Evolutionary conservation across 352 stramenopile species (phyloP).

Genomic region (Globisporangium megalacanthum): DNA sequence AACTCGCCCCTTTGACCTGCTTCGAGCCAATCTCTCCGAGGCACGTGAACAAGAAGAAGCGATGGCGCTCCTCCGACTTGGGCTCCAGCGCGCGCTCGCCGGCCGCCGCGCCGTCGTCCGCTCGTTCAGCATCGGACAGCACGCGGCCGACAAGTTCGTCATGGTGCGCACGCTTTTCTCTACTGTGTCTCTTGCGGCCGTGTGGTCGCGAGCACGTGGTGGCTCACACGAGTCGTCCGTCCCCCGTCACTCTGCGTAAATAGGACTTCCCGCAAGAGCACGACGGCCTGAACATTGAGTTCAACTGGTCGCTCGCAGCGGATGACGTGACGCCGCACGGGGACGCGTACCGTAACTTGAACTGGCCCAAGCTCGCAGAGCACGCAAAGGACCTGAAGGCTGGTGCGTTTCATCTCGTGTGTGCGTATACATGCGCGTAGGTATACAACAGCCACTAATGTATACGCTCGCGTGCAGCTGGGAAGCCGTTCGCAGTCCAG

Average conservation of each 20-base stretch:
- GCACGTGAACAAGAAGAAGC: background rate
- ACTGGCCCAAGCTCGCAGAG: slow-evolving; percentile 52
- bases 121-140: slow-evolving; percentile 41
- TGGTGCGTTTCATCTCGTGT: slow-evolving; percentile 15
- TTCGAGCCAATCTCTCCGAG: background rate
- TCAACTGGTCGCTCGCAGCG: slow-evolving; percentile 81
- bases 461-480: slow-evolving; percentile 21
- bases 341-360: slow-evolving; percentile 75
- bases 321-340: slow-evolving; percentile 78
- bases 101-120: slow-evolving; percentile 27
- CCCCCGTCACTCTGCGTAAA: background rate
- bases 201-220: too few relatives aligned
- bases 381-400: slow-evolving; percentile 63
- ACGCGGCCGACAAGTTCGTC: slow-evolving; percentile 75
- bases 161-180: slow-evolving; percentile 34
- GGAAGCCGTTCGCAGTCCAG: slow-evolving; percentile 47
- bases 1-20: slow-evolving; percentile 8
- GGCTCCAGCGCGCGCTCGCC: slow-evolving; percentile 39
- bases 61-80: slow-evolving; percentile 65
- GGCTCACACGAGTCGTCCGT: too few relatives aligned
- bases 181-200: background rate
- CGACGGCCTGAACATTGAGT: slow-evolving; percentile 79
- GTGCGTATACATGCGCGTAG: too few relatives aligned
- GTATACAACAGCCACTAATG: background rate
- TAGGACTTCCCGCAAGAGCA: slow-evolving; percentile 74